Conservation (phyloP, 163 green algal genomes). For the Volvox carteri region DNA sequence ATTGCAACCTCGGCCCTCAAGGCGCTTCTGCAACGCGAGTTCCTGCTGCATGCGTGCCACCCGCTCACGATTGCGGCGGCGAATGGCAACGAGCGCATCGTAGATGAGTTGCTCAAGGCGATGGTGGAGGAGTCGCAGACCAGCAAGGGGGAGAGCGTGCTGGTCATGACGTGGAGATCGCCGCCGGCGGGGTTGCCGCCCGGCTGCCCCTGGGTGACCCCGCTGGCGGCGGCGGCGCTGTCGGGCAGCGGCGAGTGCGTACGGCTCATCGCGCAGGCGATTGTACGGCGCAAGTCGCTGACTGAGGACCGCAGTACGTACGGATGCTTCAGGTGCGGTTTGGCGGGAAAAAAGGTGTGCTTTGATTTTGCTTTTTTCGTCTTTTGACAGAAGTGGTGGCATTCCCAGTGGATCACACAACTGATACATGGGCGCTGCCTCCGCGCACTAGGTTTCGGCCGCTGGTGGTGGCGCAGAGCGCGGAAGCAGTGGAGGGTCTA, state of each 20-base stretch:
- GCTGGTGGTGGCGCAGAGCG: conserved; percentile 20
- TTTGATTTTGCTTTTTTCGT: too few species aligned
- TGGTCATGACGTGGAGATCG: neutral
- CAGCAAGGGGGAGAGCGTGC: neutral
- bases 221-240: conserved; percentile 49
- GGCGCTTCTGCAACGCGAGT: neutral
- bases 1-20: conserved; percentile 10
- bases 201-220: conserved; percentile 52
- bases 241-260: conserved; percentile 45
- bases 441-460: conserved; percentile 30
- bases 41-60: conserved; percentile 36
- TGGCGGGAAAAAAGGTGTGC: too few species aligned
- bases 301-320: conserved; percentile 31
- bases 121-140: neutral
- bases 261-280: conserved; percentile 12
- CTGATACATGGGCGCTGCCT: too few species aligned
- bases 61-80: conserved; percentile 44
- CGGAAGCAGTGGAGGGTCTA: neutral
- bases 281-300: neutral
- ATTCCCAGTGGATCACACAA: too few species aligned
- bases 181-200: conserved; percentile 21
- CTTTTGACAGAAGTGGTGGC: too few species aligned
- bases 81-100: conserved; percentile 31
- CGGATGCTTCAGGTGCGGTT: conserved; percentile 43
- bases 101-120: conserved; percentile 43